These are phyloP conservation scores for Fusarium metavorans DNA, from an alignment of 2,329 filamentous ascomycete species.

Conservation along the genomic window DNA sequence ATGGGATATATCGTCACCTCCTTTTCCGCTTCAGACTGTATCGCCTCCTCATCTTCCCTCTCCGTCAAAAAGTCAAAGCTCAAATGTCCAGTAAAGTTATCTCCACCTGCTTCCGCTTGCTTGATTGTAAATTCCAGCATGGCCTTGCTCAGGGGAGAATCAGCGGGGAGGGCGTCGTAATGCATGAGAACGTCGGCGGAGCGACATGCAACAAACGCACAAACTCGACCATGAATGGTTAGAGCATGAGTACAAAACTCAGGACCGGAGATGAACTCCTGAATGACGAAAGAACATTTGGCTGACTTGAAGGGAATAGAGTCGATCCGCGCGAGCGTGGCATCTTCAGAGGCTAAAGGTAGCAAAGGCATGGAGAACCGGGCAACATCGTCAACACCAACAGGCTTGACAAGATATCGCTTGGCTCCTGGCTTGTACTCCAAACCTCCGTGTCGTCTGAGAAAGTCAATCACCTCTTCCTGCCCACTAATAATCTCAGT, in stretches of 20 bases:
- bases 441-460: slow-evolving; percentile 52
- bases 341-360: slow-evolving; percentile 63
- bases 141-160: slow-evolving; percentile 65
- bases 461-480: slow-evolving; percentile 64
- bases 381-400: slow-evolving; percentile 70
- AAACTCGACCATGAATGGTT: slow-evolving; percentile 72
- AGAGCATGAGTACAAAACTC: slow-evolving; percentile 81
- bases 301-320: slow-evolving; percentile 57
- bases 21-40: slow-evolving; percentile 40
- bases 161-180: slow-evolving; percentile 69
- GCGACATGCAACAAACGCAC: slow-evolving; percentile 75
- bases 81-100: slow-evolving; percentile 74
- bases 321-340: slow-evolving; percentile 68
- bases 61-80: slow-evolving; percentile 77
- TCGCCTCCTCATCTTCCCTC: slow-evolving; percentile 10
- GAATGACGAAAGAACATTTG: slow-evolving; percentile 59
- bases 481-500: slow-evolving; percentile 65
- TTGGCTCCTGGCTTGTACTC: slow-evolving; percentile 43
- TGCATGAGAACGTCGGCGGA: slow-evolving; percentile 74
- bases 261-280: slow-evolving; percentile 71
- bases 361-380: slow-evolving; percentile 74
- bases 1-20: slow-evolving; percentile 67
- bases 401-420: slow-evolving; percentile 75
- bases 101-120: slow-evolving; percentile 65
- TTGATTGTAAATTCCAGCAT: slow-evolving; percentile 75